Percentiles rank a stretch among this genome's conserved stretches.
phyloP scores from a whole-genome alignment of 2,329 filamentous ascomycete species.

The Chaetothyriales sp. region DNA sequence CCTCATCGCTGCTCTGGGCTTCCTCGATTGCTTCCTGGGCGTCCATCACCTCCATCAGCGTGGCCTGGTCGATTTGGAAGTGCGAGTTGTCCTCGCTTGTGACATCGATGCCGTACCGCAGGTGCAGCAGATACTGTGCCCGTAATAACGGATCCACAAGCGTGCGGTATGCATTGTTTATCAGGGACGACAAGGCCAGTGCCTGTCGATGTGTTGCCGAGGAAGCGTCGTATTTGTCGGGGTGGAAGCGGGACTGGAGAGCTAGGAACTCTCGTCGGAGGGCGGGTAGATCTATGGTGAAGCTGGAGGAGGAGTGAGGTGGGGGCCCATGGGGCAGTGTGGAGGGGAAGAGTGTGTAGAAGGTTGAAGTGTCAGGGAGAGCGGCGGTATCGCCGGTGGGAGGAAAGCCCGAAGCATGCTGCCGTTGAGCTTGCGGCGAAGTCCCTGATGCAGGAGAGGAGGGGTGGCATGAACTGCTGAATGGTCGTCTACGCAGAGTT shows the following conservation, averaged over 20 bases:
- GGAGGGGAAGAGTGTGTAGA: constrained; percentile 79
- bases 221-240: constrained; percentile 33
- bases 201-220: constrained; percentile 41
- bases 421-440: background rate
- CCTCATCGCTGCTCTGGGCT: constrained; percentile 35
- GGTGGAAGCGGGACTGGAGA: constrained; percentile 48
- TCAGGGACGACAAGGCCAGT: constrained; percentile 62
- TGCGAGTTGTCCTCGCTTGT: constrained; percentile 58
- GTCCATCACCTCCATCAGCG: constrained; percentile 79
- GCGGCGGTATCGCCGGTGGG: background rate
- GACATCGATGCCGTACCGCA: constrained; percentile 56
- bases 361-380: constrained; percentile 30
- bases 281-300: constrained; percentile 53
- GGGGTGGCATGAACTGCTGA: background rate
- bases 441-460: background rate
- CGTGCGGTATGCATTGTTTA: constrained; percentile 87
- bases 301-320: constrained; percentile 47
- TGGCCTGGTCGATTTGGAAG: constrained; percentile 50
- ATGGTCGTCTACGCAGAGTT: background rate
- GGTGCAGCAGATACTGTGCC: constrained; percentile 70
- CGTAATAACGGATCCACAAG: constrained; percentile 61
- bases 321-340: constrained; percentile 66
- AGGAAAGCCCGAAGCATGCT: constrained; percentile 1
- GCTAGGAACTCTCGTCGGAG: constrained; percentile 75
- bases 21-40: constrained; percentile 60